phyloP scores from a whole-genome alignment of 371 early-diverging fungal species.

The Mortierella sp. region DNA sequence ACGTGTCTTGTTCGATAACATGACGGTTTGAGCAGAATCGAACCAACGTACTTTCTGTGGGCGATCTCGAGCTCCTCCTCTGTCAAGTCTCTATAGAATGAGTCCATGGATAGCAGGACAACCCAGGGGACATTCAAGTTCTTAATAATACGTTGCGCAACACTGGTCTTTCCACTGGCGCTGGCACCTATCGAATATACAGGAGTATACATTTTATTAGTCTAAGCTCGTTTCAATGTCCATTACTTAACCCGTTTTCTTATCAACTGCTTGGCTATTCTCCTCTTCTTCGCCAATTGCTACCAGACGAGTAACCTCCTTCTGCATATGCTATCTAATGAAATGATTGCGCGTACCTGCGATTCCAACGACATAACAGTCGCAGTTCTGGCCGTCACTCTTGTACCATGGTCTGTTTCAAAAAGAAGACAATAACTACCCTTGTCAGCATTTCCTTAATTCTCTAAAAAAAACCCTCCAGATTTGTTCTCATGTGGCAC shows the following conservation, averaged over 20 bases:
- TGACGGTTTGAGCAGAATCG: not conserved
- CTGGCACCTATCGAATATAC: conserved; percentile 73
- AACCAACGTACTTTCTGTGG: conserved; percentile 68
- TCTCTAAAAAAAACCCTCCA: not conserved
- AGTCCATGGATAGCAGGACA: conserved; percentile 93
- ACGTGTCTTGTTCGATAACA: conserved; percentile 4
- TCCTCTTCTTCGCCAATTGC: not conserved
- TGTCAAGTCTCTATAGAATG: conserved; percentile 89
- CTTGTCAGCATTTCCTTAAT: not conserved
- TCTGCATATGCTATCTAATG: not conserved
- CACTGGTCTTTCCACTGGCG: conserved; percentile 89
- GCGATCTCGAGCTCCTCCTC: conserved; percentile 80
- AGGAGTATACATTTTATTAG: not conserved
- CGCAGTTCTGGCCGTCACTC: conserved; percentile 73
- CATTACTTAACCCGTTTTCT: not conserved
- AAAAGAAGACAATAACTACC: not conserved
- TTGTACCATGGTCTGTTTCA: conserved; percentile 51
- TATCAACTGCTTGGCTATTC: not conserved
- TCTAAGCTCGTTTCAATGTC: not conserved
- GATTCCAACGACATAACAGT: conserved; percentile 81
- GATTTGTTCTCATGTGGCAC: too few species aligned
- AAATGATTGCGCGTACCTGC: conserved; percentile 64
- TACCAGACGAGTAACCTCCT: too few species aligned
- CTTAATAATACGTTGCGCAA: conserved; percentile 81
- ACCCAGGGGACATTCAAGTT: conserved; percentile 89